Conservation (phyloP, 805 yeast genomes). For the Torulaspora indica region DNA sequence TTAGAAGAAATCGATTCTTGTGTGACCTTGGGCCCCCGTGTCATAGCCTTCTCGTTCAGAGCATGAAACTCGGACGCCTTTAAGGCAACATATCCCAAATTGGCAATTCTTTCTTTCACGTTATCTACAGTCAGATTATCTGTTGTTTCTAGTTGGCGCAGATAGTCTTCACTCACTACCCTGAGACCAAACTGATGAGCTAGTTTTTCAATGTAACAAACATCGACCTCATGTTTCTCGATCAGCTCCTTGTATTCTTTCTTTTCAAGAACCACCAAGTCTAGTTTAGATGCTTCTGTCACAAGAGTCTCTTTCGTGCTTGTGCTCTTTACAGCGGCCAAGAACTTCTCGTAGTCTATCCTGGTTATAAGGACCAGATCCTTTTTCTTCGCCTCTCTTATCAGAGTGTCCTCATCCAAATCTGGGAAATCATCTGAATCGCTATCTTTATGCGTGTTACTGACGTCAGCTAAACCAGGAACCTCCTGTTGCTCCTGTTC, state of each 20-base stretch:
- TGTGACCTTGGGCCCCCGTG: slow-evolving; percentile 10
- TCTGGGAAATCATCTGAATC: slow-evolving; percentile 1
- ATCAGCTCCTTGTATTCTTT: slow-evolving; percentile 5
- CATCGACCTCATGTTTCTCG: slow-evolving; percentile 2
- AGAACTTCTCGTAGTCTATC: slow-evolving; percentile 21
- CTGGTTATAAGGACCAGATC: slow-evolving; percentile 22
- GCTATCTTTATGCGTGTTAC: slow-evolving; percentile 3
- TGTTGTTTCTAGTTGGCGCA: slow-evolving; percentile 1
- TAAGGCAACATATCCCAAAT: slow-evolving; percentile 21
- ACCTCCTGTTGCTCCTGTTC: background rate
- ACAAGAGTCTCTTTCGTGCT: slow-evolving; percentile 4
- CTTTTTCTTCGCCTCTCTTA: slow-evolving; percentile 11
- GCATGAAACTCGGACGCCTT: slow-evolving; percentile 13
- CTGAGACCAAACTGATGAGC: slow-evolving; percentile 13
- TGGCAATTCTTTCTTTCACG: slow-evolving; percentile 16
- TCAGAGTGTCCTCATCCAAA: slow-evolving; percentile 1
- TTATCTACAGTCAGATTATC: slow-evolving; percentile 12
- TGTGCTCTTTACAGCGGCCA: background rate
- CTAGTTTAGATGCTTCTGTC: slow-evolving; percentile 5
- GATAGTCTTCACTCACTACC: slow-evolving; percentile 9
- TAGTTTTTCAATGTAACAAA: slow-evolving; percentile 9
- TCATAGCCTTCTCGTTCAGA: slow-evolving; percentile 3
- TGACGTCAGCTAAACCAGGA: slow-evolving; percentile 2
- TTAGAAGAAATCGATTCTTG: slow-evolving; percentile 16
- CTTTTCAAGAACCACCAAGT: slow-evolving; percentile 6